Conservation (phyloP, 2,329 filamentous ascomycete species). For the Fusarium denticulatum region DNA sequence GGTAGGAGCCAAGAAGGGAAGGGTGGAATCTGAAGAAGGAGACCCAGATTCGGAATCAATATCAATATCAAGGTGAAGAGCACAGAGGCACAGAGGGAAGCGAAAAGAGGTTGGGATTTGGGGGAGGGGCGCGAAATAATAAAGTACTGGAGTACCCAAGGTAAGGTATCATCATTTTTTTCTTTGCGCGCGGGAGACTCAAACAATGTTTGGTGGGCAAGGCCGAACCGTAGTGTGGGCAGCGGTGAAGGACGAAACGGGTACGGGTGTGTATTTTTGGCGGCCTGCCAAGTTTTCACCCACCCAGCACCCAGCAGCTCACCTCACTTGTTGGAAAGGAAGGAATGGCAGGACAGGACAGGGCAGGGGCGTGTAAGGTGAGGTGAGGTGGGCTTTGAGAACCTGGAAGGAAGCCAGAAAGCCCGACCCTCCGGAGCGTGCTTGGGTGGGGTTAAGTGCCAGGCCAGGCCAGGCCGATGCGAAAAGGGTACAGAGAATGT, state of each 20-base stretch:
- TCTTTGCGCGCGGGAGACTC: slow-evolving; percentile 37
- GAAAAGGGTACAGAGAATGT: slow-evolving; percentile 23
- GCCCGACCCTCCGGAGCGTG: slow-evolving; percentile 8
- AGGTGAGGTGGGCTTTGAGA: slow-evolving; percentile 19
- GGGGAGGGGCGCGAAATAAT: slow-evolving; percentile 44
- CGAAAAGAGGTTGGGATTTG: slow-evolving; percentile 38
- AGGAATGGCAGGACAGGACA: slow-evolving; percentile 8
- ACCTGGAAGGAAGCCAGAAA: slow-evolving; percentile 25
- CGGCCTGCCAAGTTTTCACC: slow-evolving; percentile 28
- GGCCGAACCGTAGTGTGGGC: slow-evolving; percentile 31
- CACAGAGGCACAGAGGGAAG: slow-evolving; percentile 34
- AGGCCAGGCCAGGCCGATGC: slow-evolving; percentile 4
- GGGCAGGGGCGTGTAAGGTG: slow-evolving; percentile 28
- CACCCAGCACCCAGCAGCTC: slow-evolving; percentile 24
- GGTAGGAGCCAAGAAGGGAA: slow-evolving; percentile 37
- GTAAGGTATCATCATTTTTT: slow-evolving; percentile 36
- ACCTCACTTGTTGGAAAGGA: slow-evolving; percentile 15
- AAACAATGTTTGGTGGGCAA: slow-evolving; percentile 43
- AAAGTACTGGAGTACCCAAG: slow-evolving; percentile 33
- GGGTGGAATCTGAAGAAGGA: slow-evolving; percentile 34
- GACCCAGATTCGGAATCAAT: slow-evolving; percentile 31
- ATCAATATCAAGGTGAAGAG: slow-evolving; percentile 38
- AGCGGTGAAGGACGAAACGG: slow-evolving; percentile 34
- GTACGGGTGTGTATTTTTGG: slow-evolving; percentile 39
- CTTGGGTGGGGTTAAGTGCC: slow-evolving; percentile 36